These are phyloP conservation scores for Isatis tinctoria DNA, from an alignment of 345 rosid genomes.

Conservation along the genomic window DNA sequence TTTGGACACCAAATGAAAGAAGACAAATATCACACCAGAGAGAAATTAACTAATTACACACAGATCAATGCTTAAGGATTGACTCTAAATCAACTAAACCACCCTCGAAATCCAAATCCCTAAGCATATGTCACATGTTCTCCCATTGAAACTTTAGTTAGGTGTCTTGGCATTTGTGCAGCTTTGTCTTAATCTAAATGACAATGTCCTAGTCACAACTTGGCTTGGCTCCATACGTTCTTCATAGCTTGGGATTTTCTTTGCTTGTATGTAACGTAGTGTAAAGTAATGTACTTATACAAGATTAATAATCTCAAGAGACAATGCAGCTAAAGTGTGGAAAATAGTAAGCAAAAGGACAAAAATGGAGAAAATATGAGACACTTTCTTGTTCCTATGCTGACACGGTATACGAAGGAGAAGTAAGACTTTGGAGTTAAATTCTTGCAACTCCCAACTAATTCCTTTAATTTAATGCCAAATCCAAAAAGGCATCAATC, in stretches of 20 bases:
- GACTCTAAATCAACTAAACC: conserved; percentile 11
- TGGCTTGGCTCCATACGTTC: conserved; percentile 23
- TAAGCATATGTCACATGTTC: conserved; percentile 21
- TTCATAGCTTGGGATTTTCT: not conserved
- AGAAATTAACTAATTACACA: conserved; percentile 16
- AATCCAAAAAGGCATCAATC: conserved; percentile 16
- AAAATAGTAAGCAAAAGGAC: conserved; percentile 19
- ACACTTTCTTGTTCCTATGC: conserved; percentile 16
- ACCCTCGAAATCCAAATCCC: conserved; percentile 11
- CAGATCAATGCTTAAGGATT: conserved; percentile 24
- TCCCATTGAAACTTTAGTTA: conserved; percentile 15
- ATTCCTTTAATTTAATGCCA: conserved; percentile 18
- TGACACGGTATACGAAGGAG: conserved; percentile 29
- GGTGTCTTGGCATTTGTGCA: conserved; percentile 26
- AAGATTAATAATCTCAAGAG: conserved; percentile 3
- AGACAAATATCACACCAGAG: conserved; percentile 8
- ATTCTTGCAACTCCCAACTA: conserved; percentile 21
- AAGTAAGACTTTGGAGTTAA: conserved; percentile 22
- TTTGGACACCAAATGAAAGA: conserved; percentile 21
- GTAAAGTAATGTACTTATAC: not conserved
- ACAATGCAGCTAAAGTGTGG: conserved; percentile 16
- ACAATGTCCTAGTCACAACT: conserved; percentile 25
- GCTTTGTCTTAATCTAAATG: conserved; percentile 18
- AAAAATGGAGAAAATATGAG: conserved; percentile 16
- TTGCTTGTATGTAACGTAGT: not conserved